Conservation (phyloP, 352 stramenopile species). For the Phytophthora podocarpi region DNA sequence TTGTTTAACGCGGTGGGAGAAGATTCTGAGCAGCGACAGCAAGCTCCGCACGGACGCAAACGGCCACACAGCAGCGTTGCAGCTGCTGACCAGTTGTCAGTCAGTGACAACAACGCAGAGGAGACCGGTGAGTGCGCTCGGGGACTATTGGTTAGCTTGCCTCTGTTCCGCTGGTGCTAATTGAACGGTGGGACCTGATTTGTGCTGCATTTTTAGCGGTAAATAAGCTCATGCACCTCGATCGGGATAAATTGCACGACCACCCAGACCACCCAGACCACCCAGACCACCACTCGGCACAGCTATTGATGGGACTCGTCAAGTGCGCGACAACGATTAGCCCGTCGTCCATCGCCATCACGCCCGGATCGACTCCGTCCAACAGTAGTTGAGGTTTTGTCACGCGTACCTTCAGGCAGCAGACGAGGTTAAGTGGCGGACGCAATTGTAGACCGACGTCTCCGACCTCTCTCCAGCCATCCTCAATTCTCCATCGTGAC, state of each 20-base stretch:
- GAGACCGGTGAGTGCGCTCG: constrained; percentile 18
- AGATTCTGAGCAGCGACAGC: constrained; percentile 36
- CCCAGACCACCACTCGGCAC: constrained; percentile 53
- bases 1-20: constrained; percentile 25
- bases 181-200: background rate
- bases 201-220: constrained; percentile 14
- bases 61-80: constrained; percentile 33
- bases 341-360: constrained; percentile 13
- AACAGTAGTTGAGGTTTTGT: constrained; percentile 12
- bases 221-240: constrained; percentile 38
- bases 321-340: constrained; percentile 29
- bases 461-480: too few relatives aligned
- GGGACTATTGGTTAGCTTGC: background rate
- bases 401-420: constrained; percentile 11
- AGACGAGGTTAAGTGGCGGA: constrained; percentile 19
- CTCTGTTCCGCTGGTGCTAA: constrained; percentile 9
- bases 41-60: constrained; percentile 16
- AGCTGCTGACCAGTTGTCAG: too few relatives aligned
- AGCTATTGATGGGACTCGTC: constrained; percentile 62
- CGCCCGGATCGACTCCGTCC: constrained; percentile 6
- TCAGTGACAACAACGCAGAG: constrained; percentile 23
- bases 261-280: too few relatives aligned
- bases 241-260: constrained; percentile 9
- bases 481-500: background rate
- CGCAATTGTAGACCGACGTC: background rate